Percentiles rank a stretch among this genome's conserved stretches.
Conservation (phyloP, 345 rosid species). For the Populus euphratica region DNA sequence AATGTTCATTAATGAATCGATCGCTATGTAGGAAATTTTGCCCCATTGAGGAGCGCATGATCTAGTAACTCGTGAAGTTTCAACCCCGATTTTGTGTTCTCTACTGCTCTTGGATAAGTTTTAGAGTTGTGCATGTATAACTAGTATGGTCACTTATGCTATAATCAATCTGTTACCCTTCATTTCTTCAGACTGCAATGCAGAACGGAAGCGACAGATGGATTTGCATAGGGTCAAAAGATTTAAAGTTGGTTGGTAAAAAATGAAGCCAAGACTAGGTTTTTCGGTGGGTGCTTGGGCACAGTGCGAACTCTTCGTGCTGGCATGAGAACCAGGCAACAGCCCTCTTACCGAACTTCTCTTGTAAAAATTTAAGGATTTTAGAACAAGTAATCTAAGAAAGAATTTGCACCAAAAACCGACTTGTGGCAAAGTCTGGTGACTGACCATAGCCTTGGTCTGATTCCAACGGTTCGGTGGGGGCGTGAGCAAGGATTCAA, state of each 20-base stretch:
- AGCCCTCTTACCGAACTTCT: not conserved
- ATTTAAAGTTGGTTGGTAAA: not conserved
- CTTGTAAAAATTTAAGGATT: no score
- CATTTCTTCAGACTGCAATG: not conserved
- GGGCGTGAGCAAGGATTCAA: no score
- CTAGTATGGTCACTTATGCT: not conserved
- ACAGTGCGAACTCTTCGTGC: not conserved
- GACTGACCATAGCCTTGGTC: no score
- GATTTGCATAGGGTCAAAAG: not conserved
- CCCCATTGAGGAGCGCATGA: not conserved
- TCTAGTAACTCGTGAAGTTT: not conserved
- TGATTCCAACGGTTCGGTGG: no score
- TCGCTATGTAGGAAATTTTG: slow-evolving; percentile 29
- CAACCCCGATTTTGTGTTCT: not conserved
- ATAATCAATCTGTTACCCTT: not conserved
- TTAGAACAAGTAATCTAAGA: not conserved
- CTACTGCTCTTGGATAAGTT: not conserved
- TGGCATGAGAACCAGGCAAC: not conserved
- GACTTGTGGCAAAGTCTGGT: not conserved
- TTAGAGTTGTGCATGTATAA: not conserved
- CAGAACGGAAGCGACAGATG: not conserved
- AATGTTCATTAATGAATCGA: slow-evolving; percentile 15
- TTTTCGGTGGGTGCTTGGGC: not conserved
- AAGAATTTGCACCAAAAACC: not conserved
- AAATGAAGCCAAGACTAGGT: not conserved